These are phyloP conservation scores for Punctularia strigosozonata DNA, from an alignment of 768 basidiomycete species.

Conservation along the genomic window DNA sequence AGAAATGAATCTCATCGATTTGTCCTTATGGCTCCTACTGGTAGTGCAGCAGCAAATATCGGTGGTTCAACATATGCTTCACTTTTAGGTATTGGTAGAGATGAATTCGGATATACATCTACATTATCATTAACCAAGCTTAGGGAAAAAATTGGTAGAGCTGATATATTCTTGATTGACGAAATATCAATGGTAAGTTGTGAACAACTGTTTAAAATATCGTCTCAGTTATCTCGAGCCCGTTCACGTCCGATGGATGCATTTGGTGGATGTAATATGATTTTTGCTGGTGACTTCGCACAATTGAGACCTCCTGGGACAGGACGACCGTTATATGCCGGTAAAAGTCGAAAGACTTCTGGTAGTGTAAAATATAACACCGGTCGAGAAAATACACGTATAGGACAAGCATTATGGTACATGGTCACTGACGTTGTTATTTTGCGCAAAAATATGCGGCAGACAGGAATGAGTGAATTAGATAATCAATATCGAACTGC, in stretches of 20 bases:
- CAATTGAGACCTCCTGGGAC: constrained; percentile 4
- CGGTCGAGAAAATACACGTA: neutral
- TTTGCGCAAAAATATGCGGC: constrained; percentile 3
- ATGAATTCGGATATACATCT: neutral
- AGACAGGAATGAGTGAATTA: constrained; percentile 1
- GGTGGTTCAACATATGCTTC: constrained; percentile 5
- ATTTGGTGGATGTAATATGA: constrained; percentile 7
- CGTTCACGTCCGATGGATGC: neutral
- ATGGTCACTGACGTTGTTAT: constrained; percentile 1
- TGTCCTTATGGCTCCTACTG: constrained; percentile 4
- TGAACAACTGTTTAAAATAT: constrained; percentile 1
- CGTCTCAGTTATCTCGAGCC: constrained; percentile 1
- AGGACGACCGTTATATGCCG: neutral
- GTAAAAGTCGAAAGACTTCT: neutral
- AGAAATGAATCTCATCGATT: neutral
- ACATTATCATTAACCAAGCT: neutral
- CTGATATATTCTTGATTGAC: constrained; percentile 5
- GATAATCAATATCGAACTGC: constrained; percentile 2
- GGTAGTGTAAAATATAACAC: neutral
- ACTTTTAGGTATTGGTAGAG: constrained; percentile 1
- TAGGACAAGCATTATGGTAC: constrained; percentile 4
- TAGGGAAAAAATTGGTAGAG: neutral
- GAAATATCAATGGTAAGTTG: constrained; percentile 8
- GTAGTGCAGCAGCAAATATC: constrained; percentile 4
- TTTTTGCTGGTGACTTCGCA: constrained; percentile 8